Conservation (phyloP, 2,329 filamentous ascomycete species). For the Lasiodiplodia gonubiensis region DNA sequence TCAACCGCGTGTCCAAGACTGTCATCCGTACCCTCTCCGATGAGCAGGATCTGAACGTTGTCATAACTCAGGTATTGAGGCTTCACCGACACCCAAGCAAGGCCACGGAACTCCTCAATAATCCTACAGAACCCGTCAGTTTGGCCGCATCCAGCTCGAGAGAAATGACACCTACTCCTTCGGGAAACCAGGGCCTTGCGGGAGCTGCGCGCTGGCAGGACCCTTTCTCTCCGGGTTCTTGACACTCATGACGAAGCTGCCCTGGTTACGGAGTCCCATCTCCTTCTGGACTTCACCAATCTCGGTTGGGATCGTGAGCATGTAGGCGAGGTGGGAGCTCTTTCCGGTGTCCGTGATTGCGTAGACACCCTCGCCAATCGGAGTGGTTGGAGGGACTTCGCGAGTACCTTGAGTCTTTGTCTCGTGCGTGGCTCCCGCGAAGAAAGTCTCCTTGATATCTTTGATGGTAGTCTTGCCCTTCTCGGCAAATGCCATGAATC, state of each 20-base stretch:
- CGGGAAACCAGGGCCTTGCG: constrained; percentile 71
- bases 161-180: constrained; percentile 61
- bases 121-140: constrained; percentile 55
- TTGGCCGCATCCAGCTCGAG: background rate
- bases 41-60: constrained; percentile 77
- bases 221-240: constrained; percentile 78
- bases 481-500: constrained; percentile 84
- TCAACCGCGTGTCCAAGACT: constrained; percentile 64
- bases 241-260: constrained; percentile 78
- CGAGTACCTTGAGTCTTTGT: constrained; percentile 77
- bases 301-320: constrained; percentile 74
- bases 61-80: constrained; percentile 76
- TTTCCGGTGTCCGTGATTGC: constrained; percentile 74
- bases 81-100: constrained; percentile 76
- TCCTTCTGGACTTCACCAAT: constrained; percentile 75
- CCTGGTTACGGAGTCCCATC: constrained; percentile 72
- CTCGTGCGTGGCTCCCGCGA: constrained; percentile 69
- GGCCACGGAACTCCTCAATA: constrained; percentile 71
- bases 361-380: constrained; percentile 86
- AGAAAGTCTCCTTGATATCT: constrained; percentile 74
- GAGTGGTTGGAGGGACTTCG: constrained; percentile 71
- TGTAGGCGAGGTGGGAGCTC: constrained; percentile 78
- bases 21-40: constrained; percentile 69
- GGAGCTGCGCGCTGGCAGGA: constrained; percentile 67
- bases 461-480: constrained; percentile 70